phyloP scores from a whole-genome alignment of 2,329 filamentous ascomycete species.

The Aspergillus oerlinghausenensis region DNA sequence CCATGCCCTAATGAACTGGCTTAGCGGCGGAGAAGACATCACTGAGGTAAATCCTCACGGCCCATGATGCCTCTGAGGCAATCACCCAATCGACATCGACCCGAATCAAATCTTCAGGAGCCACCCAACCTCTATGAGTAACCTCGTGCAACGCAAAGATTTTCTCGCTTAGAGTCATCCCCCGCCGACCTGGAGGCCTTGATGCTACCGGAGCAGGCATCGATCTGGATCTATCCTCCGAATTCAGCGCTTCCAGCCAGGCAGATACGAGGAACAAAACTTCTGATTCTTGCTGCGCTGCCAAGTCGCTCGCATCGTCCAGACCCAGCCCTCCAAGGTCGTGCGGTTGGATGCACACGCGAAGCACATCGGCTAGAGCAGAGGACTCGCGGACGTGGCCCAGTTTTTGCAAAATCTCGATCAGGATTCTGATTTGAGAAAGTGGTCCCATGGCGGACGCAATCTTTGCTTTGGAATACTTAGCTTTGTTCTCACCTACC shows the following conservation, averaged over 20 bases:
- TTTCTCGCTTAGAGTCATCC: constrained; percentile 40
- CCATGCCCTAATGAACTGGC: constrained; percentile 34
- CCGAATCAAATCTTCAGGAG: constrained; percentile 38
- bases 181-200: constrained; percentile 13
- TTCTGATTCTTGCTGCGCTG: constrained; percentile 13
- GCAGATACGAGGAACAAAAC: constrained; percentile 23
- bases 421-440: not conserved
- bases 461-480: not conserved
- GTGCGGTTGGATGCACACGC: constrained; percentile 13
- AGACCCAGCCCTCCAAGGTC: constrained; percentile 18
- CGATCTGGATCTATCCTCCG: constrained; percentile 14
- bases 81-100: constrained; percentile 46
- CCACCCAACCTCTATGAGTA: constrained; percentile 22
- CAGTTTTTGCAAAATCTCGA: not conserved
- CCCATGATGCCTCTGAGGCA: constrained; percentile 43
- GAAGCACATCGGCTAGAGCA: constrained; percentile 15
- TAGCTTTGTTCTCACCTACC: not conserved
- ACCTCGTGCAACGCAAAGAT: constrained; percentile 32
- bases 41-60: constrained; percentile 9
- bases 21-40: not conserved
- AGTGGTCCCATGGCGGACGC: not conserved
- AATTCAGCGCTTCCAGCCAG: constrained; percentile 28
- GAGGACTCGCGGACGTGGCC: constrained; percentile 4
- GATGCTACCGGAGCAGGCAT: constrained; percentile 3
- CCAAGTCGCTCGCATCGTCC: not conserved